Base-by-base conservation (phyloP, 331 rosid species). In the Rhamnella rubrinervis region DNA sequence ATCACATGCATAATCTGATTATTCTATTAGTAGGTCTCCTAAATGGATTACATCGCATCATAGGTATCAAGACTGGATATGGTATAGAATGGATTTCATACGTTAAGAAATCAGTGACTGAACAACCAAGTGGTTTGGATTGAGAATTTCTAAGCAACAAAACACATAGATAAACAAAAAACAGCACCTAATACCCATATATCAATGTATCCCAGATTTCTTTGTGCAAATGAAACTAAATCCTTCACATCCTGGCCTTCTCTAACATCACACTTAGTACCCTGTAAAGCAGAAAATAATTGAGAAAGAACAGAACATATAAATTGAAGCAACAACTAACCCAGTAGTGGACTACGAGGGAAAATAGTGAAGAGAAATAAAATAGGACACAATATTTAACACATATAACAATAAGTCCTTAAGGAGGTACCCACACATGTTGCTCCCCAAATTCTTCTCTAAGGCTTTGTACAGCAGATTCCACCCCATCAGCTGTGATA, bases 401-500 rank as follows among this genome's bases (percentile, higher is more conserved):
- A 38, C 25, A 25, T n/a, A 2, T 2, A 81, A 60, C 78, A 57
- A 60, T 39, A 75, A 78, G 88, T 88, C 58, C 63, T 40, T 71
- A 80, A 72, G 87, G 85, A 73, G 95, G 85, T 88, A 91, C 97
- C 98, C 98, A 93, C 89, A 88, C 92, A 85, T 73, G 89, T 85
- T 88, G 98, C 95, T 88, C 92, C 79, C 95, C 92, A 65, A 79
- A 90, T 72, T 93, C 97, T 74, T 58, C 83, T 74, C 74, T 80
- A 67, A 90, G 79, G 71, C 71, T 68, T 76, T 74, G 85, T 37
- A 90, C 88, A 74, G 88, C 81, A 74, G 85, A 74, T 68, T 86
- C 83, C 51, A 93, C 96, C 75, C 88, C 80, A 70, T 90, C 89
- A 67, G 68, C 97, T 93, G 80, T 21, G 59, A 77, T 31, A 61